phyloP scores from a whole-genome alignment of 306 rosid genomes.

The Trichosanthes cucumerina region DNA sequence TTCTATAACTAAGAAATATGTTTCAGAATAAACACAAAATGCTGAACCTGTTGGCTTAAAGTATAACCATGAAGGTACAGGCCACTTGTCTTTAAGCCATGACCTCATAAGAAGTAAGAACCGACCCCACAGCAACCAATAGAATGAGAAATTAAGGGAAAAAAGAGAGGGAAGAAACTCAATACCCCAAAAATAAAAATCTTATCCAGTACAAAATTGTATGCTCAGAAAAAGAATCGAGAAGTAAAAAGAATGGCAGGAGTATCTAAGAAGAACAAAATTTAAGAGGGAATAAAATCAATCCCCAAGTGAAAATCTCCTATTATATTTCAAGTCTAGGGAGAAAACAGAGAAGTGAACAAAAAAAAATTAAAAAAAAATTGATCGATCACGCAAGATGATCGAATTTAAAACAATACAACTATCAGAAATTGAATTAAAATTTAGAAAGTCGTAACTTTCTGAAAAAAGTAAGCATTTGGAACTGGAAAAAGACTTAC shows the following conservation, averaged over 20 bases:
- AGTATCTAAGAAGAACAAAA: not conserved
- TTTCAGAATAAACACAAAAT: not conserved
- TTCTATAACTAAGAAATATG: not conserved
- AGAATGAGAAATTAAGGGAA: not conserved
- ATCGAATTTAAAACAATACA: not conserved
- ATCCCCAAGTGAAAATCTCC: not conserved
- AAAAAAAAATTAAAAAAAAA: not conserved
- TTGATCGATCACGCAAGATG: not conserved
- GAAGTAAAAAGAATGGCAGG: not conserved
- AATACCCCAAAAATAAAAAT: not conserved
- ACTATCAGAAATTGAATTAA: not conserved
- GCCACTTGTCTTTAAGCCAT: not conserved
- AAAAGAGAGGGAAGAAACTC: not conserved
- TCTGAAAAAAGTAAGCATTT: not conserved
- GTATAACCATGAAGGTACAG: not conserved
- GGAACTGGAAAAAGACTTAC: slow-evolving; percentile 13
- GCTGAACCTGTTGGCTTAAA: not conserved
- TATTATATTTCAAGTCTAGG: not conserved
- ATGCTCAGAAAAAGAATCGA: not conserved
- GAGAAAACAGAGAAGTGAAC: not conserved
- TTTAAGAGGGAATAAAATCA: not conserved
- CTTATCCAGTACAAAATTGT: not conserved
- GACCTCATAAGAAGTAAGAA: not conserved
- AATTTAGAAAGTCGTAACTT: not conserved
- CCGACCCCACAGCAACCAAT: not conserved